Conservation (phyloP, 2,329 filamentous ascomycete species). For the Cercospora sesami region DNA sequence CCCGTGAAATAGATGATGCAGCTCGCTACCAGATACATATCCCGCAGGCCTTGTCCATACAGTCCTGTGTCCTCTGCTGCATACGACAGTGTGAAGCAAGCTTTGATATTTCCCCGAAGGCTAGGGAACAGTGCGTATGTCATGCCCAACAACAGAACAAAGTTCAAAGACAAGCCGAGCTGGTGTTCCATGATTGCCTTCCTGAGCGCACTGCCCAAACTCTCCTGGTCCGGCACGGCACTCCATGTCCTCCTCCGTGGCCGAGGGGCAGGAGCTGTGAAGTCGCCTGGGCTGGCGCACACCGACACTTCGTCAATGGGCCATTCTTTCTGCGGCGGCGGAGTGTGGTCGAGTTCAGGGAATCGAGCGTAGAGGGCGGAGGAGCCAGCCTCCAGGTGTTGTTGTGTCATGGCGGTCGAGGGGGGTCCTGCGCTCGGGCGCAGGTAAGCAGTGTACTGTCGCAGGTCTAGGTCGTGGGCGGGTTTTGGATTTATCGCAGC, state of each 20-base stretch:
- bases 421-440: neutral
- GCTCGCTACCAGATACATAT: constrained; percentile 73
- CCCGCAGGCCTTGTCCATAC: constrained; percentile 77
- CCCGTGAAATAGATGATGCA: constrained; percentile 85
- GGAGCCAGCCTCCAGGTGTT: constrained; percentile 18
- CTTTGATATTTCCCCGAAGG: constrained; percentile 73
- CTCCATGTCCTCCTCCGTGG: constrained; percentile 25
- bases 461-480: neutral
- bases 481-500: neutral
- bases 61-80: constrained; percentile 50
- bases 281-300: constrained; percentile 31
- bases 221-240: constrained; percentile 32
- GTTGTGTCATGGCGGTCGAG: constrained; percentile 17
- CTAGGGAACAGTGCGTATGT: constrained; percentile 81
- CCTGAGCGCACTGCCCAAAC: constrained; percentile 37
- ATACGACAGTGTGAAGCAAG: constrained; percentile 87
- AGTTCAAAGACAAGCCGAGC: constrained; percentile 73
- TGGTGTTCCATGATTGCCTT: constrained; percentile 45
- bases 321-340: constrained; percentile 25
- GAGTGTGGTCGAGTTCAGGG: constrained; percentile 22
- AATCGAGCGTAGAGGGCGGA: constrained; percentile 17
- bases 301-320: constrained; percentile 30
- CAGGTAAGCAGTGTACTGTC: constrained; percentile 2
- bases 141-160: constrained; percentile 77
- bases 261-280: constrained; percentile 12